phyloP scores from a whole-genome alignment of 2,329 filamentous ascomycete species.

The Fusarium equiseti region DNA sequence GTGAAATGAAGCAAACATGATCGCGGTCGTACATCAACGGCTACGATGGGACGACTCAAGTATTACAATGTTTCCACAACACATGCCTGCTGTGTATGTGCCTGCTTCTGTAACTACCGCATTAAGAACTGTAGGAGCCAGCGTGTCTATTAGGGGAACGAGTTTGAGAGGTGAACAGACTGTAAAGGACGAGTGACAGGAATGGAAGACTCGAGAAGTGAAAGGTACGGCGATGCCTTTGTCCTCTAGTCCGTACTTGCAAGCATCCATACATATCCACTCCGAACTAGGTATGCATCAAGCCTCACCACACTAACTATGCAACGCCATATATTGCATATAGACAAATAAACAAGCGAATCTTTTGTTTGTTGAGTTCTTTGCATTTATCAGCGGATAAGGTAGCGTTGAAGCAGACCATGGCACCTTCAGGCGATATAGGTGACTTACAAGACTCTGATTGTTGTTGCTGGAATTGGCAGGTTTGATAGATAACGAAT shows the following conservation, averaged over 20 bases:
- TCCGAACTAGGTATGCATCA: not conserved
- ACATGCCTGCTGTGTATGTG: constrained; percentile 26
- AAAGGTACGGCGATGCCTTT: not conserved
- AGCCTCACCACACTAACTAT: not conserved
- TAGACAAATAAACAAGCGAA: too few relatives aligned
- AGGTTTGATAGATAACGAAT: not conserved
- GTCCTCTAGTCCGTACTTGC: not conserved
- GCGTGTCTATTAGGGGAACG: not conserved
- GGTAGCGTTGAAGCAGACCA: not conserved
- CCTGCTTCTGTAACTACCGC: constrained; percentile 1
- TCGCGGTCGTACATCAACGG: constrained; percentile 45
- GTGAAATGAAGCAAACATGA: constrained; percentile 48
- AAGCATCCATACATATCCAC: not conserved
- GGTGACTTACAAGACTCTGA: not conserved
- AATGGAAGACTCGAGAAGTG: not conserved
- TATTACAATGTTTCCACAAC: constrained; percentile 36
- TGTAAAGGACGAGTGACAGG: not conserved
- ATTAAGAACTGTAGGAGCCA: not conserved
- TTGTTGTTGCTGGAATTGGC: not conserved
- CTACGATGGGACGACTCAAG: constrained; percentile 36
- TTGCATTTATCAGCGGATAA: not conserved
- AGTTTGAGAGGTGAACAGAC: not conserved
- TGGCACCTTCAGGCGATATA: not conserved
- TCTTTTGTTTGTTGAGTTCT: not conserved
- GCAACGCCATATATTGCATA: not conserved